Evolutionary conservation across 257 asterid genomes (phyloP), one percentile per base, ranked within the genome.

Genomic region (Solanum etuberosum): DNA sequence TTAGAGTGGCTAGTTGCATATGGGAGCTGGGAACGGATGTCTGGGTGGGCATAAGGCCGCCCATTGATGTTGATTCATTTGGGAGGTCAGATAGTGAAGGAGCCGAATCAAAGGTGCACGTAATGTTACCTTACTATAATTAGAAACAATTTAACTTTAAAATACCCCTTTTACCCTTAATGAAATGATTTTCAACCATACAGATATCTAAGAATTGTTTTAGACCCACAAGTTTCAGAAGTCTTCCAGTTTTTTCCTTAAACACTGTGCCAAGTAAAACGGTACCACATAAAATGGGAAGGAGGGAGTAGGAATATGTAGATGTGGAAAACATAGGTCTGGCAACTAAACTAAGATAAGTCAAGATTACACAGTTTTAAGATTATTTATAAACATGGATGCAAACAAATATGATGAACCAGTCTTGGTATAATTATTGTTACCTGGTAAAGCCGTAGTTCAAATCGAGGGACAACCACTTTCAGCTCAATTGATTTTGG

Each of bases 51-150:
- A 91, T 93, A 85, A 92, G 99, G 83, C 99, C 99, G 43, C 98
- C 98, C 43, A 92, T 90, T 7, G 99, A 95, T 93, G 88, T 96
- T 92, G 99, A 97, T 88, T 98, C 99, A 42, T 97, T 95, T 83
- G 99, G 99, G 92, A 94, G 99, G 92, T 95, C 99, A 37, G 98
- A 95, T 87, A 97, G 99, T 63, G 99, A 95, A 92, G 95, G 95
- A 86, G 89, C 94, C 73, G 98, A 97, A 89, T 93, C 99, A 71
- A 97, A 97, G 92, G 95, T 97, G 98, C 98, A 93, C 86, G 90
- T 97, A 87, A 38, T 38, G 11, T 38, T 9, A 38, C 3, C 43
- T 38, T 38, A 7, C 43, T 38, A 38, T 38, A 9, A 8, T 35
- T 35, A 35, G 37, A 35, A 35, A 35, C 37, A 35, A 35, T 35